A percentile compares a stretch with the other conserved stretches of the same genome.
These are phyloP conservation scores for Fagus crenata DNA, from an alignment of 306 rosid species.

Conservation along the genomic window DNA sequence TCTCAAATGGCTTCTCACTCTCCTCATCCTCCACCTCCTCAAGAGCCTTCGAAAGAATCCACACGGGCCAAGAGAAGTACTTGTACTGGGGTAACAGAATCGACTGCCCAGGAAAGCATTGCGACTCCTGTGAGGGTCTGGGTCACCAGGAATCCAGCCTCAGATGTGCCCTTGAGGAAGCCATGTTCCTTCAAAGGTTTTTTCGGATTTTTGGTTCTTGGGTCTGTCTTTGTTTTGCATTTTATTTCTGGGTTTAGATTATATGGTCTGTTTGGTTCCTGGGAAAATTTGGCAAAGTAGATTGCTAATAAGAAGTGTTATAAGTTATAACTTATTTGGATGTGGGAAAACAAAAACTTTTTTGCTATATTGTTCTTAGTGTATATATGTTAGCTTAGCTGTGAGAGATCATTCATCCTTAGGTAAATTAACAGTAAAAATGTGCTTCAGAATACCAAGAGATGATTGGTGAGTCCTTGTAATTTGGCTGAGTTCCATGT, in stretches of 20 bases:
- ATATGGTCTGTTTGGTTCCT: conserved; percentile 10
- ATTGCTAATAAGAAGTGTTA: background rate
- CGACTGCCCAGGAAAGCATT: conserved; percentile 96
- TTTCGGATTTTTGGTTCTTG: background rate
- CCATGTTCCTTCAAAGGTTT: conserved; percentile 63
- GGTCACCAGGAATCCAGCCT: conserved; percentile 99
- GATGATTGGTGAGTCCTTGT: background rate
- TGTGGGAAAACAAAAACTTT: background rate
- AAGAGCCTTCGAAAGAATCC: conserved; percentile 8
- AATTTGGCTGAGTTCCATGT: conserved; percentile 2
- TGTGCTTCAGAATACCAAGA: too few species aligned
- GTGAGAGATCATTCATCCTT: background rate
- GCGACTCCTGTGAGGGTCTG: conserved; percentile 79
- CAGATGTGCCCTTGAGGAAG: conserved; percentile 92
- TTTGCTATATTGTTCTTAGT: background rate
- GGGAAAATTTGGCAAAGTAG: background rate
- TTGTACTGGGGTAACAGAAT: conserved; percentile 83
- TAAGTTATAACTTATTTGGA: too few species aligned
- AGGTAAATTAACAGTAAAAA: background rate
- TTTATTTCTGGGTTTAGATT: conserved; percentile 8
- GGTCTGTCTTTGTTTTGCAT: conserved; percentile 9
- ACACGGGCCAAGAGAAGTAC: conserved; percentile 46
- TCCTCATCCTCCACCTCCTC: conserved; percentile 11
- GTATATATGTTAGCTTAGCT: too few species aligned
- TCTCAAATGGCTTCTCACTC: conserved; percentile 21